Conservation (phyloP, 2,329 filamentous ascomycete species). For the Lachnellula arida region DNA sequence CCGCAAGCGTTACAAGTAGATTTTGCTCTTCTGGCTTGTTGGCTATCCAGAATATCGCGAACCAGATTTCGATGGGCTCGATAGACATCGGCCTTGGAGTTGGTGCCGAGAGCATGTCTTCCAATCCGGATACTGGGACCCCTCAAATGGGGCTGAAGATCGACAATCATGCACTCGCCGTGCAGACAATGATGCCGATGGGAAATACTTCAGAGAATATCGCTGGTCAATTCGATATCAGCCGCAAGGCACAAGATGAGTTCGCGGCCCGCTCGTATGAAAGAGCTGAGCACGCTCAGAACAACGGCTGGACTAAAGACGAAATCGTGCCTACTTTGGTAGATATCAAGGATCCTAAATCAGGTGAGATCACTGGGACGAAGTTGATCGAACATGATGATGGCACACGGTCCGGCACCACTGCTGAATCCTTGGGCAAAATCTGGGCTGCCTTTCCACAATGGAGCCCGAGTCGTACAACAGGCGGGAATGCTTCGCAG, state of each 20-base stretch:
- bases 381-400: too few relatives aligned
- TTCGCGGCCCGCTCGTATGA: conserved; percentile 87
- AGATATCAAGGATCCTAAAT: conserved; percentile 66
- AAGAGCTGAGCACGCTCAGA: conserved; percentile 80
- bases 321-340: conserved; percentile 84
- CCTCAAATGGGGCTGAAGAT: conserved; percentile 83
- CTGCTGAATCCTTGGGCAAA: conserved; percentile 80
- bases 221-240: conserved; percentile 75
- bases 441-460: conserved; percentile 85
- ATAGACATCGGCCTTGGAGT: conserved; percentile 91
- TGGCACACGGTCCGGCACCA: conserved; percentile 81
- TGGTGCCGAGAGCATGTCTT: conserved; percentile 92
- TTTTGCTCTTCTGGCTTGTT: conserved; percentile 93
- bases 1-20: conserved; percentile 80
- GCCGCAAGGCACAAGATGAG: conserved; percentile 69
- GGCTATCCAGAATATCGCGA: conserved; percentile 87
- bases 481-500: conserved; percentile 92
- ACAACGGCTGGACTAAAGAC: conserved; percentile 79
- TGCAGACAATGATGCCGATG: conserved; percentile 97
- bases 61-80: conserved; percentile 84
- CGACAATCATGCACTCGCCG: conserved; percentile 69
- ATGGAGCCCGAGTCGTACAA: conserved; percentile 80
- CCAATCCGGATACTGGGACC: conserved; percentile 75
- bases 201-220: conserved; percentile 88
- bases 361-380: conserved; percentile 61